Conservation (phyloP, 2,329 filamentous ascomycete genomes). For the Calonectria naviculata region DNA sequence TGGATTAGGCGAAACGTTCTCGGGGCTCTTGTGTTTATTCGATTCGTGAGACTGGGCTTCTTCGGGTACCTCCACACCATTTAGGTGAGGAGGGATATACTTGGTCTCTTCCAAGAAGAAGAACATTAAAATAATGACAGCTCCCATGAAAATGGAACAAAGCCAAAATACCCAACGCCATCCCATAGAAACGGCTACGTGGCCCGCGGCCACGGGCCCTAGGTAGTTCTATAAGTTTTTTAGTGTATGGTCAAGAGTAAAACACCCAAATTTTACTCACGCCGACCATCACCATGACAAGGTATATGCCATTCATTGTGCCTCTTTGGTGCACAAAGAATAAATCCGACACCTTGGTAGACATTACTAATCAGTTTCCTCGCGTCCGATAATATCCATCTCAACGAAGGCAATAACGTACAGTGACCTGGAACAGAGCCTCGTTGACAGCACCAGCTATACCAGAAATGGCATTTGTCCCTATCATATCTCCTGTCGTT, state of each 20-base stretch:
- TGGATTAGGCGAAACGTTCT: not conserved
- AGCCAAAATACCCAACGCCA: slow-evolving; percentile 24
- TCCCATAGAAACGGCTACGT: slow-evolving; percentile 22
- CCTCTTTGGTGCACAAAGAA: slow-evolving; percentile 46
- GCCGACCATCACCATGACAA: slow-evolving; percentile 28
- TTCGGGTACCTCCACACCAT: not conserved
- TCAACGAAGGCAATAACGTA: not conserved
- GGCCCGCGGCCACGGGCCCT: slow-evolving; percentile 26
- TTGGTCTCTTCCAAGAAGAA: slow-evolving; percentile 23
- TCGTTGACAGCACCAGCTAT: slow-evolving; percentile 51
- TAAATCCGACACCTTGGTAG: slow-evolving; percentile 36
- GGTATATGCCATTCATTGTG: slow-evolving; percentile 40
- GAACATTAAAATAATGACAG: slow-evolving; percentile 5
- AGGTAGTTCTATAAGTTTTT: slow-evolving; percentile 24
- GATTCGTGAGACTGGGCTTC: not conserved
- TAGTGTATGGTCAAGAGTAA: rapidly evolving
- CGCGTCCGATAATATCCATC: no score
- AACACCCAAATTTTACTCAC: not conserved
- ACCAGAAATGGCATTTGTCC: slow-evolving; percentile 41
- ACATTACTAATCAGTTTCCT: not conserved
- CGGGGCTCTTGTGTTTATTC: not conserved
- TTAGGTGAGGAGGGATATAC: not conserved
- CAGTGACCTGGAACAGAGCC: slow-evolving; percentile 50
- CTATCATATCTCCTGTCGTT: slow-evolving; percentile 32
- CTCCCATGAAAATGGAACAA: slow-evolving; percentile 17